Base-by-base conservation (phyloP, 495 filamentous ascomycete genomes). In the Elaphomyces granulatus region DNA sequence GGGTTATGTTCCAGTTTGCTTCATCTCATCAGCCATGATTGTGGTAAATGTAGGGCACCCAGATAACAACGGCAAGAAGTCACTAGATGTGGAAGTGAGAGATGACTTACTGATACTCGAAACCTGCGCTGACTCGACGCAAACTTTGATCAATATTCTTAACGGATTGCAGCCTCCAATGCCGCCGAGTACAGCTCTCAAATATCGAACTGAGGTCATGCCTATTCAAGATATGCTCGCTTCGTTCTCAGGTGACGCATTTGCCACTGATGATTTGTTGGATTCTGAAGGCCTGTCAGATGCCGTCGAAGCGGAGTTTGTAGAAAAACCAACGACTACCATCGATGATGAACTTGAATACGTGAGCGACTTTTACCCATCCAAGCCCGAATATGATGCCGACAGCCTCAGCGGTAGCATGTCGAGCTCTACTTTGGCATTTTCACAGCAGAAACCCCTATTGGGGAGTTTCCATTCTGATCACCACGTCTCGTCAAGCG, bases 81-180 rank as follows among this genome's bases (percentile, higher is more conserved):
- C 74, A 26, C 55, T 93, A 8, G 84, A 90, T 48, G 70, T 94
- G 2, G 83, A 94, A 44, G 47, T 95, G 7, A 73, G 71, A 32
- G 83, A 92, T 52, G 81, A 90, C 51, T 66, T 99, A 2, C 66
- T 96, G 19, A 77, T 99, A 16, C 65, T 99, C 12, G 92, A 99
- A 54, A 83, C 86, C 3, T 96, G 92, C 52, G 90, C 92, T 12
- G 92, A 99, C 58, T 96, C 92, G 8, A 96, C 90, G 0, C 86
- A 94, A 50, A 96, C 92, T 0, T 71, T 99, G 2, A 77, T 92
- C 37, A 75, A 69, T 12, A 72, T 90, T 42, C 54, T 90, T 31
- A 85, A 83, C 50, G 87, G 79, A 0, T 69, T 99, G 3, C 75
- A 75, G 8, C 90, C 87, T 16, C 90, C 92, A 2, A 72, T 73